phyloP scores from a whole-genome alignment of 768 basidiomycete species.

The Naematelia aurantialba region DNA sequence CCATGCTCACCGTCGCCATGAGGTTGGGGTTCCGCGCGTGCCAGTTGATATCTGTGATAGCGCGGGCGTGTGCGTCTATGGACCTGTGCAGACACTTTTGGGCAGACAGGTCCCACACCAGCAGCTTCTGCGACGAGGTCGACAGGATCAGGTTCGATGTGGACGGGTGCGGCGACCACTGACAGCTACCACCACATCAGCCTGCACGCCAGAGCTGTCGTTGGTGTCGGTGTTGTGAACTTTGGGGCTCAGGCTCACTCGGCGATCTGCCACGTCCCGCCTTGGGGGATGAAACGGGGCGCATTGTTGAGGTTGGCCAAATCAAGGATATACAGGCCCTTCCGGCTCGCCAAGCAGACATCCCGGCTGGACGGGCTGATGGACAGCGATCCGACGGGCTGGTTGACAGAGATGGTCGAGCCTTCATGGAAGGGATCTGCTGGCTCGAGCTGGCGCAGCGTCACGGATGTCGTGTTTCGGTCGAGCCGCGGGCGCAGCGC shows the following conservation, averaged over 20 bases:
- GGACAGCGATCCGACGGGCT: slow-evolving; percentile 48
- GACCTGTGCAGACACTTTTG: slow-evolving; percentile 80
- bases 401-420: slow-evolving; percentile 45
- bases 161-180: slow-evolving; percentile 50
- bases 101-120: slow-evolving; percentile 85
- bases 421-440: slow-evolving; percentile 29
- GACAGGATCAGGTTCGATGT: slow-evolving; percentile 48
- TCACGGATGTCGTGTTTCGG: slow-evolving; percentile 21
- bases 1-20: slow-evolving; percentile 85
- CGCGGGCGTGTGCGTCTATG: slow-evolving; percentile 83
- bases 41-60: slow-evolving; percentile 99
- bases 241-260: slow-evolving; percentile 62
- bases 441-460: slow-evolving; percentile 4
- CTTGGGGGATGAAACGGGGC: slow-evolving; percentile 91
- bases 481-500: slow-evolving; percentile 25
- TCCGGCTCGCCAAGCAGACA: slow-evolving; percentile 76
- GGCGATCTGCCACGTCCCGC: slow-evolving; percentile 87
- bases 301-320: slow-evolving; percentile 78
- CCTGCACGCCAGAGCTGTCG: neutral
- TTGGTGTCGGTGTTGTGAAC: slow-evolving; percentile 57
- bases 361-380: slow-evolving; percentile 85
- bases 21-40: slow-evolving; percentile 76
- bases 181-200: slow-evolving; percentile 48
- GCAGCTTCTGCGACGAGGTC: slow-evolving; percentile 51
- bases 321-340: slow-evolving; percentile 93